phyloP scores from a whole-genome alignment of 2,329 filamentous ascomycete genomes.

The Didymellaceae sp. region DNA sequence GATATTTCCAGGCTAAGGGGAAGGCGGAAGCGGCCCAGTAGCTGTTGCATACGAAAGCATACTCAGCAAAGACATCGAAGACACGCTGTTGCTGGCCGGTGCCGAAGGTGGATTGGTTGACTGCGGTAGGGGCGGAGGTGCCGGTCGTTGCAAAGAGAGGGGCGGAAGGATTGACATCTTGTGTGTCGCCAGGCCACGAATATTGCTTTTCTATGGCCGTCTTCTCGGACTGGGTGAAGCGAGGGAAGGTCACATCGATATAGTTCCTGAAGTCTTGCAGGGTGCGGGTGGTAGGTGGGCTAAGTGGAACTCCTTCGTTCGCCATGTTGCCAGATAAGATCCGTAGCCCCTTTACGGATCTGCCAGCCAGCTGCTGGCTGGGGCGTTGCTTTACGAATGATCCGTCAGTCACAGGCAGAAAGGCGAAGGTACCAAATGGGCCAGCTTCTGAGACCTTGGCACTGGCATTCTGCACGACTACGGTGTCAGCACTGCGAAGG shows the following conservation, averaged over 20 bases:
- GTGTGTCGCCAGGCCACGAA: constrained; percentile 35
- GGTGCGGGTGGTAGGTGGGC: constrained; percentile 37
- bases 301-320: constrained; percentile 51
- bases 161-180: constrained; percentile 27
- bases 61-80: constrained; percentile 54
- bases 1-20: constrained; percentile 43
- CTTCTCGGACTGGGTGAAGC: constrained; percentile 43
- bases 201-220: constrained; percentile 36
- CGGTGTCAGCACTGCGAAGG: constrained; percentile 33
- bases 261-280: constrained; percentile 41
- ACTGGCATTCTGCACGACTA: constrained; percentile 38
- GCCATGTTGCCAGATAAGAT: constrained; percentile 44
- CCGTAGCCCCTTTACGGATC: constrained; percentile 34
- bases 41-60: constrained; percentile 51
- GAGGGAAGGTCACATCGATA: constrained; percentile 39
- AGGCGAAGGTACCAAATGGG: constrained; percentile 52
- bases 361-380: constrained; percentile 33
- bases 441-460: constrained; percentile 41
- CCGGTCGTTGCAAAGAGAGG: constrained; percentile 38
- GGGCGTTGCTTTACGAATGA: constrained; percentile 48
- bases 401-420: constrained; percentile 51
- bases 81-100: constrained; percentile 47
- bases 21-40: constrained; percentile 51
- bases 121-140: constrained; percentile 28
- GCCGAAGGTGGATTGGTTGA: constrained; percentile 40